Evolutionary conservation across 140 eudicot species (phyloP).

Genomic region (Bidens hawaiensis): DNA sequence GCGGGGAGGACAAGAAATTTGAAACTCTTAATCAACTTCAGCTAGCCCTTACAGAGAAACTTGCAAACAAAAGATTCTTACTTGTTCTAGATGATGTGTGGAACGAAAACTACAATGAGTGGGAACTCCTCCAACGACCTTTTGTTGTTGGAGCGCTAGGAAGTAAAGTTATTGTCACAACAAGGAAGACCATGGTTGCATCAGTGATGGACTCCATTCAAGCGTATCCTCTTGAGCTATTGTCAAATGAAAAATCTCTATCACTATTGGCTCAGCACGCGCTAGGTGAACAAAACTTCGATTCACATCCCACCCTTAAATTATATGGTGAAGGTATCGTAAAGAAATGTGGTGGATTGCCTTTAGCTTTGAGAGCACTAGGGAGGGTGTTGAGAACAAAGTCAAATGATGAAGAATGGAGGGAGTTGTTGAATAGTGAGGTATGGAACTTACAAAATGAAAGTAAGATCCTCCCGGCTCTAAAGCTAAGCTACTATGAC

Average conservation of each 20-base stretch:
- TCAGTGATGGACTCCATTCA: slow-evolving; percentile 21
- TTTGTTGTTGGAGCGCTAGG: slow-evolving; percentile 35
- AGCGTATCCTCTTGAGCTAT: slow-evolving; percentile 15
- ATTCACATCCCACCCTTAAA: slow-evolving; percentile 10
- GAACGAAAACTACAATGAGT: slow-evolving; percentile 27
- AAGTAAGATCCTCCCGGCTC: slow-evolving; percentile 35
- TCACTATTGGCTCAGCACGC: slow-evolving; percentile 38
- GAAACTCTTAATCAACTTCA: slow-evolving; percentile 30
- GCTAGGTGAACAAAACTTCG: slow-evolving; percentile 2
- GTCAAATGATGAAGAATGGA: slow-evolving; percentile 28
- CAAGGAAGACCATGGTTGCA: slow-evolving; percentile 42
- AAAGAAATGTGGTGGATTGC: slow-evolving; percentile 38
- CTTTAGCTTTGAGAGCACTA: slow-evolving; percentile 45
- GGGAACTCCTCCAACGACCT: slow-evolving; percentile 36
- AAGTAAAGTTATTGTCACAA: slow-evolving; percentile 46
- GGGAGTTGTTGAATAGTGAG: slow-evolving; percentile 28
- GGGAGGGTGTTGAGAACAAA: slow-evolving; percentile 40
- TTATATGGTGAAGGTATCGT: slow-evolving; percentile 24
- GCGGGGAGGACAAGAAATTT: background rate
- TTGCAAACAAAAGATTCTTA: slow-evolving; percentile 30
- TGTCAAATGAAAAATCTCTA: slow-evolving; percentile 32
- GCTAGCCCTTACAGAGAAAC: slow-evolving; percentile 12
- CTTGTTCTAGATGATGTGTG: slow-evolving; percentile 60
- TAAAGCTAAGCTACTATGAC: slow-evolving; percentile 43
- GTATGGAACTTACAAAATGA: slow-evolving; percentile 36